Percentiles rank a stretch among this genome's conserved stretches.
These are phyloP conservation scores for Cicer bijugum DNA, from an alignment of 306 rosid species.

Conservation along the genomic window DNA sequence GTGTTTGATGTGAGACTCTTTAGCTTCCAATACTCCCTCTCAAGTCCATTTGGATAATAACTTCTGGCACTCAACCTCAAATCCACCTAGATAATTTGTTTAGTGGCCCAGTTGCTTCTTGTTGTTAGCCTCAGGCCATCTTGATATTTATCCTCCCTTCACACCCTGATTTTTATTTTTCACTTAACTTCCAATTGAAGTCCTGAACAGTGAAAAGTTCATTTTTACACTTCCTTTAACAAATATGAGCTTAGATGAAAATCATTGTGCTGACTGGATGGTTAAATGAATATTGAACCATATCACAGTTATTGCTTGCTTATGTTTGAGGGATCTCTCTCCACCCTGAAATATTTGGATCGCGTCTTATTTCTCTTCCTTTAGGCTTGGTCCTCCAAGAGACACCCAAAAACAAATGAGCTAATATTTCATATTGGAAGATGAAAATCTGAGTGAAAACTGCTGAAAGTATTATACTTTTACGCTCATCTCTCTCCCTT, in stretches of 20 bases:
- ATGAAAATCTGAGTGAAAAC: conserved; percentile 8
- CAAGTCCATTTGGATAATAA: neutral
- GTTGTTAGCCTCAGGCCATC: no score
- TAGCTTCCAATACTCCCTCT: neutral
- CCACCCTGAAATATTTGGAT: neutral
- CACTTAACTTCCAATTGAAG: conserved; percentile 1
- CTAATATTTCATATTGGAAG: conserved; percentile 13
- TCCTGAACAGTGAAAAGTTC: conserved; percentile 28
- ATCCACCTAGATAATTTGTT: neutral
- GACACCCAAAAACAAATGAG: neutral
- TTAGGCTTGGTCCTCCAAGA: neutral
- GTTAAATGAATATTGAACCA: conserved; percentile 2
- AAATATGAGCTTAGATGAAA: conserved; percentile 1
- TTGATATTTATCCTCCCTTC: neutral
- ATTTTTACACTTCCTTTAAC: conserved; percentile 11
- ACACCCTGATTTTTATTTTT: neutral
- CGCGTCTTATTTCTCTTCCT: neutral
- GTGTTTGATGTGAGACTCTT: neutral
- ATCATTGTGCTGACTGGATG: conserved; percentile 7
- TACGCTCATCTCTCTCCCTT: neutral
- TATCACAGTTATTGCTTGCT: neutral
- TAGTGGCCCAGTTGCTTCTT: no score
- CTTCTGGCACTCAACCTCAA: neutral
- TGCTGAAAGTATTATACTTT: conserved; percentile 17
- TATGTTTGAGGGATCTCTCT: neutral